Percentiles rank a stretch among this genome's conserved stretches.
Conservation (phyloP, 1,284 basidiomycete species). For the Malassezia dermatis region DNA sequence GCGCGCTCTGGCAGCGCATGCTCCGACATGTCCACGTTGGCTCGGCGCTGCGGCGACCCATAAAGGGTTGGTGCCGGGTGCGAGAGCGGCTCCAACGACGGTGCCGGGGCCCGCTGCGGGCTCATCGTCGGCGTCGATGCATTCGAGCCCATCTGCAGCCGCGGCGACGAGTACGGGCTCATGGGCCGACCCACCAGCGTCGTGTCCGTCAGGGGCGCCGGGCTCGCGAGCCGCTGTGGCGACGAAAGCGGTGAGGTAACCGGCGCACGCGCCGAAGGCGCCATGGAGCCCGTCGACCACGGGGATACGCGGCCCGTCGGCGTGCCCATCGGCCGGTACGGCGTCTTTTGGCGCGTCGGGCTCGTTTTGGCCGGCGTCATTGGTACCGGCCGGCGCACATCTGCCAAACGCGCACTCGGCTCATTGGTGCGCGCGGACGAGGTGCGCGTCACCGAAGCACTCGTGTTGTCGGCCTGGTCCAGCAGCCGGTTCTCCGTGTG, state of each 20-base stretch:
- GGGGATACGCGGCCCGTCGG: neutral
- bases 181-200: neutral
- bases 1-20: constrained; percentile 56
- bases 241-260: neutral
- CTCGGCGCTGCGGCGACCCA: constrained; percentile 50
- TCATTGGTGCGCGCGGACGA: neutral
- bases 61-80: constrained; percentile 2
- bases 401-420: neutral
- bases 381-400: neutral
- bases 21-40: constrained; percentile 57
- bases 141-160: neutral
- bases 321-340: neutral
- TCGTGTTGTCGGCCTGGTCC: neutral
- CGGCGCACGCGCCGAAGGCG: neutral
- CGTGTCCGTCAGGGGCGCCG: neutral
- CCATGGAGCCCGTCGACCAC: neutral
- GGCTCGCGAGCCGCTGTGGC: neutral
- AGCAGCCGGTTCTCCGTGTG: neutral
- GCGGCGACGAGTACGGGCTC: neutral
- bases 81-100: neutral
- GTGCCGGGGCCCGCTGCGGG: neutral
- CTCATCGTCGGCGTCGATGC: neutral
- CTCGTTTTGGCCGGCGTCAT: neutral
- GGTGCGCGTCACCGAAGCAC: neutral
- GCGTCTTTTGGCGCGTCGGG: neutral